Conservation (phyloP, 1,139 yeast genomes). For the Nakaseomyces nivariensis region DNA sequence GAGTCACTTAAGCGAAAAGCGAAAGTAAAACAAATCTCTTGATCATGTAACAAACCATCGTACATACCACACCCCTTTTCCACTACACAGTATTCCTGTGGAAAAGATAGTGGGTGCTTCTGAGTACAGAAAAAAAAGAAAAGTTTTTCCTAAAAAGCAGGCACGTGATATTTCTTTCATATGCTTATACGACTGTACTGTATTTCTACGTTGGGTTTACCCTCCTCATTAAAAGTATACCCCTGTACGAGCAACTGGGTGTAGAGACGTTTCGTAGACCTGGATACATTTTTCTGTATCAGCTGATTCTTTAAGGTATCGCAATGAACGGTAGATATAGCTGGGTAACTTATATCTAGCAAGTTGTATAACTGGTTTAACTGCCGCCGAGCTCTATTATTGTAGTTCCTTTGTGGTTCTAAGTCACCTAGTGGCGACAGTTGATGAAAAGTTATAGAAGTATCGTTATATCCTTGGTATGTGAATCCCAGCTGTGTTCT, state of each 20-base stretch:
- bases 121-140: no score
- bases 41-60: no score
- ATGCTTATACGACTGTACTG: neutral
- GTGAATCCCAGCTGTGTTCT: neutral
- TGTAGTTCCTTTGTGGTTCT: neutral
- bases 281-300: neutral
- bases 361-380: neutral
- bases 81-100: no score
- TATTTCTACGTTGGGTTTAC: neutral
- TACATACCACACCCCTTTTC: no score
- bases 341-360: neutral
- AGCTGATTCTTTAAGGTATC: neutral
- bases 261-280: neutral
- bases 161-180: neutral
- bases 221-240: neutral
- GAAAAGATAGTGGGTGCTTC: no score
- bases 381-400: slow-evolving; percentile 1
- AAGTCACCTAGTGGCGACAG: neutral
- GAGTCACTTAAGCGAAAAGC: no score
- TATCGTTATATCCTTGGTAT: neutral
- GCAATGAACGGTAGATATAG: neutral
- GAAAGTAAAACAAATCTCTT: no score
- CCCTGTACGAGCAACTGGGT: neutral
- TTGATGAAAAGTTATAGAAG: neutral
- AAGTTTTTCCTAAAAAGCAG: no score